Evolutionary conservation across 108 stramenopile species (phyloP), one percentile per base, ranked within the genome.

Genomic region (Nitzschia sp.): DNA sequence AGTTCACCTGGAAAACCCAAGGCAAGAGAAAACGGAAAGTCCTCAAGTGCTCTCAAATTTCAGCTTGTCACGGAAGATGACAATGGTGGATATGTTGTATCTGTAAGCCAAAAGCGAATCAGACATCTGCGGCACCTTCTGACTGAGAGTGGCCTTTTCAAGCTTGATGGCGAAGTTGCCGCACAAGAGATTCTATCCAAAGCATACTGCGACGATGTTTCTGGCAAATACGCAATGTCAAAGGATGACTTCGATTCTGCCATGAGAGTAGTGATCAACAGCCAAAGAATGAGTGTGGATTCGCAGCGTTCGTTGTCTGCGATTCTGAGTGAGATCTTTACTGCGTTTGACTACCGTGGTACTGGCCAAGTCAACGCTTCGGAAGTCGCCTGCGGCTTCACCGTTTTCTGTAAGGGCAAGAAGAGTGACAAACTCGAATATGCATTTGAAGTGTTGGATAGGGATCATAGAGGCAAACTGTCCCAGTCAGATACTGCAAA

Each of bases 351-450:
- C 72, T 66, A 85, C 38, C 71, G 67, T 9, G 86, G 85, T 25
- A 67, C 67, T 50, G 86, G 81, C 21, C 65, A 67, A 63, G 76
- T 79, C 9, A 84, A 76, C 52, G 89, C 90, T n/a, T 52, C 82
- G 22, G 89, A 90, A 48, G 57, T 95, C 9, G 90, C 88, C 12
- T 91, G 90, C 56, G 95, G 91, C 12, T 78, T 96, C 39, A 85
- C 86, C 40, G 80, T 96, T n/a, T 75, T 96, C 43, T 94, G 92
- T 57, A 56, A 75, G 43, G 95, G 95, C 17, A 88, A 87, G 58
- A 96, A 96, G 78, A 91, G 90, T 54, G 93, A 94, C 74, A 96
- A 96, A 55, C 80, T 96, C 17, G 88, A 89, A 41, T 86, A 84
- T 73, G 90, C 93, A 12, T 96, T 91, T 79, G 91, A 91, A 50